Base-by-base conservation (phyloP, 768 basidiomycete species). In the Mycena galopus region DNA sequence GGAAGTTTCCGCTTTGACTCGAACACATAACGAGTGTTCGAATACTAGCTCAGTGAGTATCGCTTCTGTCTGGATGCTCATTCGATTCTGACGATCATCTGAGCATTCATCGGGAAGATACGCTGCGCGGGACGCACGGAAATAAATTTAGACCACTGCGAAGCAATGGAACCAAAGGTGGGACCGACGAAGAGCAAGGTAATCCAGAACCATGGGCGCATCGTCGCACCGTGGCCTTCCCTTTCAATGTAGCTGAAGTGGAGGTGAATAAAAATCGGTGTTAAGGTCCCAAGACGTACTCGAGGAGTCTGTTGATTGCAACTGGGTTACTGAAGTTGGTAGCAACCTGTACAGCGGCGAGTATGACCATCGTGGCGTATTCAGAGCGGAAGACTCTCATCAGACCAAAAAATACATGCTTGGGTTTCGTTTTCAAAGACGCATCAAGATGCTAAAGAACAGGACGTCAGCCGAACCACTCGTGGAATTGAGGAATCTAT, bases 131-230 rank as follows among this genome's bases (percentile, higher is more conserved):
- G 17, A 67, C 66, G 47, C 39, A 72, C 65, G 27, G 37, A 76
- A 72, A 85, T 79, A 76, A 82, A 89, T 47, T 86, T 81, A 74
- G 91, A 92, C 82, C 86, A 87, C 73, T 93, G 89, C 62, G 86
- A 84, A 27, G 83, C 76, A n/a, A 91, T 32, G 11, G 86, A 82
- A 23, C 81, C 81, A 16, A 86, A 0, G 3, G 83, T 79, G 23
- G 89, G 88, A 16, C 88, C 89, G 14, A 86, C 64, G 69, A 90
- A 86, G 12, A 91, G 81, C 77, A 82, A 82, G 0, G 81, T 29
- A 16, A 93, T 87, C 92, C 93, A 94, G 16, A 93, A 86, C 88
- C 92, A 93, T 2, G 93, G 93, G 37, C 86, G 85, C 37, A 92
- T 79, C 3, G 79, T 76, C 0, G 90, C 85, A 30, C 78, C 84